Base-by-base conservation (phyloP, 2,329 filamentous ascomycete species). In the Xylaria sp. region DNA sequence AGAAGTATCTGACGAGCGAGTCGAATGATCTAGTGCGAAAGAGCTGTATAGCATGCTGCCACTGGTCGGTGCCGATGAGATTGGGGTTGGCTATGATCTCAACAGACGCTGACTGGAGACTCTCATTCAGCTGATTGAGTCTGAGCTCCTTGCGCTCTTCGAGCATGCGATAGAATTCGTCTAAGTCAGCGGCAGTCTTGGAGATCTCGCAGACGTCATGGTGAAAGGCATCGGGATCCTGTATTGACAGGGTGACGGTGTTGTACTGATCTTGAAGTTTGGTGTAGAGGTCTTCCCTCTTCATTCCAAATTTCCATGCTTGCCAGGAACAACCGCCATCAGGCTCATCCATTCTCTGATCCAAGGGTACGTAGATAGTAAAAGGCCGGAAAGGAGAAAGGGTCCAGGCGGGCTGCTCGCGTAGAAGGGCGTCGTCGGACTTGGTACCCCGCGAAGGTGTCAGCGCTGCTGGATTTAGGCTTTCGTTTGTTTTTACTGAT, bases 251-350 rank as follows among this genome's bases (percentile, higher is more conserved):
- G 60, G 84, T 80, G 63, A 89, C 80, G 57, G 87, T 89, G 79
- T 89, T 89, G 80, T 88, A 89, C 76, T 86, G 84, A 72, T 88
- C 85, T 74, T 89, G 86, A 13, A 89, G 84, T 62, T 84, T 86
- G 63, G 84, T 86, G 76, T 85, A 85, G 78, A 89, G 85, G 75
- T 88, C 87, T 66, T 85, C 84, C 76, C 84, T 84, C 82, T 87
- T 88, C 84, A 89, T 84, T 76, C 86, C 87, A 81, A 89, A 89
- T 78, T 89, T 89, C 87, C 87, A 89, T 74, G 85, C 84, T 52
- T 87, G 87, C 87, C 87, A 89, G 74, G 83, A 81, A 76, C 79
- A 82, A 72, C 79, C 82, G 39, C 82, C 65, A 63, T 70, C 71
- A 20, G 65, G 83, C 65, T 88, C 87, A 79, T 89, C 86, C 87